A percentile compares a stretch with the other conserved stretches of the same genome.
Evolutionary conservation across 345 rosid species (phyloP).

Genomic region (Capsella bursapastoris): DNA sequence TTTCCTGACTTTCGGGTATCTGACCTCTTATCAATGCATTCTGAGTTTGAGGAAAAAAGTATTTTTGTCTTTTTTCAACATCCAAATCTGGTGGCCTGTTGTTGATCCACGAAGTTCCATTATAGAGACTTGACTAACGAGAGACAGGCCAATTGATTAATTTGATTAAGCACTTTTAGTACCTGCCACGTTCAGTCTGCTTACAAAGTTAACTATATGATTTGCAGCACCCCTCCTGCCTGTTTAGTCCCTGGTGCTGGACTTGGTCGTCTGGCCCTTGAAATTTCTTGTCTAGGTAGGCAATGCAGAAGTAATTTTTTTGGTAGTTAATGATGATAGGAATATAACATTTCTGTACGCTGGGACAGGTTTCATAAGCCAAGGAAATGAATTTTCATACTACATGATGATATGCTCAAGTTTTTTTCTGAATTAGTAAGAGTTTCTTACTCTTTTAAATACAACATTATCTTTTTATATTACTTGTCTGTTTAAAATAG

Average conservation of each 20-base stretch:
- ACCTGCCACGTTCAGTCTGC: conserved; percentile 19
- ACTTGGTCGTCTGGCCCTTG: conserved; percentile 95
- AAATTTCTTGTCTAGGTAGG: conserved; percentile 91
- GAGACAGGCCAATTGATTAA: not conserved
- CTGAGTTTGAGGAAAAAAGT: not conserved
- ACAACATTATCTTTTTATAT: not conserved
- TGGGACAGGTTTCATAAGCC: conserved; percentile 89
- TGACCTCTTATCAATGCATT: conserved; percentile 23
- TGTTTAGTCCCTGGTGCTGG: conserved; percentile 99
- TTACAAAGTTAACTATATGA: conserved; percentile 33
- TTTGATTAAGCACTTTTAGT: conserved; percentile 11
- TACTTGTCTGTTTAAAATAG: conserved; percentile 8
- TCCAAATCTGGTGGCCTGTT: conserved; percentile 13
- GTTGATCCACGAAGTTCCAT: not conserved
- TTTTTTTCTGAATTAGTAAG: conserved; percentile 95
- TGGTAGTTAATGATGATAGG: not conserved
- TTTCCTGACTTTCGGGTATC: conserved; percentile 20
- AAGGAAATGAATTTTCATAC: conserved; percentile 98
- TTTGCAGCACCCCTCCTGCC: conserved; percentile 70
- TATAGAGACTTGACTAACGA: not conserved
- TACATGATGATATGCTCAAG: conserved; percentile 99
- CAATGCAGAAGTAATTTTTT: conserved; percentile 7
- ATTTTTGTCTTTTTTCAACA: conserved; percentile 8
- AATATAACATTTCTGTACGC: conserved; percentile 28
- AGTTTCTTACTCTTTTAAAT: conserved; percentile 17